Base-by-base conservation (phyloP, 495 filamentous ascomycete species). In the Trichoderma parareesei region DNA sequence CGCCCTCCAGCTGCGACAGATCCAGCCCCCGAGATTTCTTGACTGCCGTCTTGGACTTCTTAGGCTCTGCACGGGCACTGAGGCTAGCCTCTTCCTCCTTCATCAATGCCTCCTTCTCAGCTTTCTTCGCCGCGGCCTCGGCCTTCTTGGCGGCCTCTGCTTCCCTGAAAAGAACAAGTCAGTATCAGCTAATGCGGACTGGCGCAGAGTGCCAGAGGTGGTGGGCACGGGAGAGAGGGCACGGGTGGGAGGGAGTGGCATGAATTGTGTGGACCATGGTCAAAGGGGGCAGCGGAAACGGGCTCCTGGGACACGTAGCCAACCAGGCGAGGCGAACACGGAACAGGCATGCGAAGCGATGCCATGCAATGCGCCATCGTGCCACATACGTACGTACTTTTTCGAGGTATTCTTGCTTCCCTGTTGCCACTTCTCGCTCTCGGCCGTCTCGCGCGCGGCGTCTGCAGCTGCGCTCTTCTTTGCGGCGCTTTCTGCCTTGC, bases 401-500 rank as follows among this genome's bases (percentile, higher is more conserved):
- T 96, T 97, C 33, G 89, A 73, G 66, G 77, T 90, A 65, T 79
- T 85, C 78, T 98, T 98, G 40, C 89, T 72, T 62, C 94, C 94
- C 76, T 96, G 90, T 3, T 77, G 65, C 94, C 94, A 98, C 67
- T 96, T 80, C 66, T 80, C 80, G 10, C 88, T 87, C 70, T 97
- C 95, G 46, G 75, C 85, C 0, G 78, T 82, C 0, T 84, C 85
- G 41, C 78, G 84, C 76, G 88, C 90, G n/a, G 83, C 75, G 20
- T 89, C 81, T 62, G 88, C 88, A 0, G 70, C 85, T 8, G 90
- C 90, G 43, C 85, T 82, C 75, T 97, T 98, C 59, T 80, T 69
- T 3, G 89, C 87, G 0, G 92, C 93, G 10, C 85, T 85, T 55
- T 97, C 91, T 65, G 94, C 93, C 81, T 98, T 98, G 79, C 92